Evolutionary conservation across 306 rosid species (phyloP), one percentile per base, ranked within the genome.

Genomic region (Begonia fuchsioides): DNA sequence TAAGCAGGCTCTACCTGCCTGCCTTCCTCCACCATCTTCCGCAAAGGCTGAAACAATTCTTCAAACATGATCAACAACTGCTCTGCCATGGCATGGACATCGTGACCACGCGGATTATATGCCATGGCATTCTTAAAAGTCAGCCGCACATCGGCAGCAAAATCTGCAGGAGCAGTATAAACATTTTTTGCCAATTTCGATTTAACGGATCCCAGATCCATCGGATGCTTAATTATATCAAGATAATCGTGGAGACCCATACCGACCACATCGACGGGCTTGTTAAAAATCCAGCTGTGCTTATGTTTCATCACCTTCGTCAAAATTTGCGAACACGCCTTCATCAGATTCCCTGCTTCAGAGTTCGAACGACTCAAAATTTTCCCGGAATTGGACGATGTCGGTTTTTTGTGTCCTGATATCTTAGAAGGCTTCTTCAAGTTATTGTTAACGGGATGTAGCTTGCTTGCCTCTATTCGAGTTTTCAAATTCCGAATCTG

Each of bases 191-290:
- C 46, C 0, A 85, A 90, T 49, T 71, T 77, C 5, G 73, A 17
- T 54, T 82, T 82, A 13, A 90, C 93, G 0, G 96, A 68, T 2
- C 98, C 98, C 3, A 90, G 88, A 90, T 90, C 98, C 70, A n/a
- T n/a, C n/a, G n/a, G n/a, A n/a, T n/a, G n/a, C n/a, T n/a, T n/a
- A n/a, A n/a, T n/a, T n/a, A n/a, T n/a, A n/a, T n/a, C n/a, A n/a
- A n/a, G n/a, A n/a, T n/a, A n/a, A n/a, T n/a, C n/a, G n/a, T n/a
- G n/a, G n/a, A n/a, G n/a, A n/a, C n/a, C n/a, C n/a, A n/a, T n/a
- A n/a, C n/a, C n/a, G n/a, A n/a, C n/a, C n/a, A n/a, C n/a, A n/a
- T n/a, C n/a, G n/a, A n/a, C n/a, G n/a, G n/a, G n/a, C n/a, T n/a
- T n/a, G n/a, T n/a, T n/a, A n/a, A n/a, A n/a, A n/a, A n/a, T n/a